Evolutionary conservation across 75 land plant genomes (phyloP).

Genomic region (Selaginella moellendorffii): DNA sequence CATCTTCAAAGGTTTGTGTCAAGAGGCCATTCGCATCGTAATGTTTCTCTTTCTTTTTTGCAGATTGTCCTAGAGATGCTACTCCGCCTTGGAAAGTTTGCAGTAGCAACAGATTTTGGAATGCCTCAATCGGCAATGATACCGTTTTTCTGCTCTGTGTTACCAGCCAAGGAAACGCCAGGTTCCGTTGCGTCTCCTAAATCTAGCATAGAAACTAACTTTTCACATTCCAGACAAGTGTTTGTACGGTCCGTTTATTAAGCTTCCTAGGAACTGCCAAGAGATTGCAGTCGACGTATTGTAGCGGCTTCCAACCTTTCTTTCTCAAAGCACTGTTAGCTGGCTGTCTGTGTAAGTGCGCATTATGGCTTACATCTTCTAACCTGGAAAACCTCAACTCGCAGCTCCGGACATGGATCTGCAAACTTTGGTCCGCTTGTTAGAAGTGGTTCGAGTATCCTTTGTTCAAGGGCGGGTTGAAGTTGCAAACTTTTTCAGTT

Average conservation of each 20-base stretch:
- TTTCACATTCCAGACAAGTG: slow-evolving; percentile 31
- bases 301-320: slow-evolving; percentile 23
- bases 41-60: slow-evolving; percentile 3
- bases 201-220: background rate
- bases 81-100: slow-evolving; percentile 42
- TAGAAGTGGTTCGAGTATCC: slow-evolving; percentile 46
- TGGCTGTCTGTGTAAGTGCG: slow-evolving; percentile 52
- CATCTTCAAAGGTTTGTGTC: slow-evolving; percentile 28
- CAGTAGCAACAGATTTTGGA: slow-evolving; percentile 35
- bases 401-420: slow-evolving; percentile 48
- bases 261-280: slow-evolving; percentile 49
- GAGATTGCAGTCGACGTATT: slow-evolving; percentile 47
- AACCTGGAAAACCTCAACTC: background rate
- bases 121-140: slow-evolving; percentile 36
- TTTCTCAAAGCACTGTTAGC: slow-evolving; percentile 43
- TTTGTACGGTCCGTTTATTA: slow-evolving; percentile 56
- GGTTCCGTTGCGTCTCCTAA: background rate
- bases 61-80: slow-evolving; percentile 51
- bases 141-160: slow-evolving; percentile 38
- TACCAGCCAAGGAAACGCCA: slow-evolving; percentile 11
- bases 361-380: background rate
- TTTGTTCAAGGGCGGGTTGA: slow-evolving; percentile 40
- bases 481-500: slow-evolving; percentile 42
- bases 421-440: slow-evolving; percentile 23
- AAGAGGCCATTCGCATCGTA: background rate